These are phyloP conservation scores for Polygonum maritimum DNA, from an alignment of 148 eudicot species.

Conservation along the genomic window DNA sequence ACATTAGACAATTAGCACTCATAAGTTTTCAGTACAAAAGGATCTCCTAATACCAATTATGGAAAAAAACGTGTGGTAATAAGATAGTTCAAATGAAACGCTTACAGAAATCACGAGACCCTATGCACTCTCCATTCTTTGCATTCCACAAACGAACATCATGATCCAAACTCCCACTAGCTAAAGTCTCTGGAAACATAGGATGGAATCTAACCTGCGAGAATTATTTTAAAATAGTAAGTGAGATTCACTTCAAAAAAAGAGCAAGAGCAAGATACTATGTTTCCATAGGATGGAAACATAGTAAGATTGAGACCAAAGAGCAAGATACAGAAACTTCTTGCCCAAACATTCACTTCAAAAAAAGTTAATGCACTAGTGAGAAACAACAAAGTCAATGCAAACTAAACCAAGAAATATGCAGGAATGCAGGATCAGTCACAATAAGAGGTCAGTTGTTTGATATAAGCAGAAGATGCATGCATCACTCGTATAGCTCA, in stretches of 20 bases:
- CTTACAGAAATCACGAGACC: constrained; percentile 91
- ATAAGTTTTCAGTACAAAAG: neutral
- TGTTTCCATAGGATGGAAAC: no score
- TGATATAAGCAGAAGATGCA: neutral
- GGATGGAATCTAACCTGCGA: constrained; percentile 76
- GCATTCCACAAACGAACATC: constrained; percentile 99
- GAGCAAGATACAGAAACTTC: neutral
- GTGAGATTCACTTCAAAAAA: no score
- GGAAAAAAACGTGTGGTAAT: neutral
- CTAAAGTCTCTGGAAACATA: constrained; percentile 55
- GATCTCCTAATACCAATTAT: neutral
- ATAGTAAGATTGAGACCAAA: neutral
- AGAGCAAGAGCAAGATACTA: no score
- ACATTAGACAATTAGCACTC: neutral
- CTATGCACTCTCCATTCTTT: constrained; percentile 78
- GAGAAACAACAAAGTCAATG: neutral
- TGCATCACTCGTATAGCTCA: neutral
- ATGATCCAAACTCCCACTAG: constrained; percentile 97
- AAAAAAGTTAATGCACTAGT: neutral
- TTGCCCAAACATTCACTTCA: neutral
- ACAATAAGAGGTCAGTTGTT: neutral
- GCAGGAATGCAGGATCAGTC: neutral
- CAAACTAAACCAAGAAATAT: neutral
- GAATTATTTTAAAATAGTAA: no score
- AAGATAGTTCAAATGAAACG: constrained; percentile 8